Evolutionary conservation across 2,329 filamentous ascomycete genomes (phyloP).

Genomic region (Monosporascus cannonballus): DNA sequence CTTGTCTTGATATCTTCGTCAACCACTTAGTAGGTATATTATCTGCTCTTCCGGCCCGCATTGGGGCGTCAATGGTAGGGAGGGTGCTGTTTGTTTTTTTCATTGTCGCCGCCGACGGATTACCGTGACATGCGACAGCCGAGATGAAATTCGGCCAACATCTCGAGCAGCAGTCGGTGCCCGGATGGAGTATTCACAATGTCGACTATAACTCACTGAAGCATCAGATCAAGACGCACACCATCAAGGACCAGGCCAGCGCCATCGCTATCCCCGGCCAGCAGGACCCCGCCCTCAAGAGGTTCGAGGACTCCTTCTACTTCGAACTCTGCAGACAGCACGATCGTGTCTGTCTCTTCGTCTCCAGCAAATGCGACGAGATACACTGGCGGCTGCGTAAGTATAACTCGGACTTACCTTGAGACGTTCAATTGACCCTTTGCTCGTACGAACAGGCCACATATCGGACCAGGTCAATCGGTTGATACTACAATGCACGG

Average conservation of each 20-base stretch:
- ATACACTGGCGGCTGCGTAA: slow-evolving; percentile 63
- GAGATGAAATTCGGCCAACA: slow-evolving; percentile 72
- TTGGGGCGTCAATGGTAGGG: too few species aligned
- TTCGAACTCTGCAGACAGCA: slow-evolving; percentile 67
- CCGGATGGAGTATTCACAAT: slow-evolving; percentile 79
- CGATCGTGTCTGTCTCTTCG: slow-evolving; percentile 71
- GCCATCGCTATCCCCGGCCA: slow-evolving; percentile 71
- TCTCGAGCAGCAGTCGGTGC: slow-evolving; percentile 69
- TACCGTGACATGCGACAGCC: neutral
- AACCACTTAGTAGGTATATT: too few species aligned
- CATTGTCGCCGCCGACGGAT: too few species aligned
- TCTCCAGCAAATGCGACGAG: slow-evolving; percentile 74
- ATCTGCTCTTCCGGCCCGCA: too few species aligned
- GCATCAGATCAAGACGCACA: slow-evolving; percentile 75
- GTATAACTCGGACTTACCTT: slow-evolving; percentile 16
- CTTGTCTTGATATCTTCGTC: too few species aligned
- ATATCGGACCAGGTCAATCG: slow-evolving; percentile 42
- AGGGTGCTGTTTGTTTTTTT: too few species aligned
- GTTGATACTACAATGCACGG: slow-evolving; percentile 38
- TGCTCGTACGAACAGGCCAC: slow-evolving; percentile 32
- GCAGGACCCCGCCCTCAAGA: slow-evolving; percentile 48
- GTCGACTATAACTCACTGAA: slow-evolving; percentile 87
- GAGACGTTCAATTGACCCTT: neutral
- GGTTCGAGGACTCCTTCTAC: slow-evolving; percentile 69
- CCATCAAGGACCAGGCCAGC: slow-evolving; percentile 61